phyloP scores from a whole-genome alignment of 139 green algal species.

The Coelastrella sp. region DNA sequence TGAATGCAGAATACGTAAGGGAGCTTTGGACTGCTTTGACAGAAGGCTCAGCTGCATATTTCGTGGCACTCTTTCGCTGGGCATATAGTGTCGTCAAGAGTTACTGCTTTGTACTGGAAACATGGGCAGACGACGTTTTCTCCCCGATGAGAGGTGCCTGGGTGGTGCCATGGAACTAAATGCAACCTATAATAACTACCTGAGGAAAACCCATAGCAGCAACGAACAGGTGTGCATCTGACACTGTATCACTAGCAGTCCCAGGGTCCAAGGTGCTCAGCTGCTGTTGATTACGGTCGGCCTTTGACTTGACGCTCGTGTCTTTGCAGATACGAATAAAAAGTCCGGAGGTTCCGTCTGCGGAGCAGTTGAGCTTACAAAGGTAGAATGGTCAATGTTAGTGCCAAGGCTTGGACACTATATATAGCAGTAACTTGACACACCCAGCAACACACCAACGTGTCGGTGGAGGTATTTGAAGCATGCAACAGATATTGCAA shows the following conservation, averaged over 20 bases:
- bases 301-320: not conserved
- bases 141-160: constrained; percentile 21
- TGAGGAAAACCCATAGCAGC: not conserved
- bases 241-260: not conserved
- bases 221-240: not conserved
- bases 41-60: too few species aligned
- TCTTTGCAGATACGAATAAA: not conserved
- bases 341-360: not conserved
- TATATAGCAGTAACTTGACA: too few species aligned
- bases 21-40: too few species aligned
- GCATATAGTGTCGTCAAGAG: not conserved
- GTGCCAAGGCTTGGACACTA: too few species aligned
- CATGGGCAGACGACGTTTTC: not conserved
- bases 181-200: not conserved
- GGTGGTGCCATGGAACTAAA: constrained; percentile 37
- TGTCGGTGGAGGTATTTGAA: not conserved
- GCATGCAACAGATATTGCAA: not conserved
- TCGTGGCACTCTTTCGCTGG: too few species aligned
- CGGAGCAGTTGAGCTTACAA: constrained; percentile 30
- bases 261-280: not conserved
- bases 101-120: not conserved
- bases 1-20: too few species aligned
- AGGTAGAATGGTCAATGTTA: not conserved
- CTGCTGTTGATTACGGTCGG: too few species aligned
- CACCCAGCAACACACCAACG: not conserved